Evolutionary conservation across 495 filamentous ascomycete species (phyloP).

Genomic region (Xylaria intraflava): DNA sequence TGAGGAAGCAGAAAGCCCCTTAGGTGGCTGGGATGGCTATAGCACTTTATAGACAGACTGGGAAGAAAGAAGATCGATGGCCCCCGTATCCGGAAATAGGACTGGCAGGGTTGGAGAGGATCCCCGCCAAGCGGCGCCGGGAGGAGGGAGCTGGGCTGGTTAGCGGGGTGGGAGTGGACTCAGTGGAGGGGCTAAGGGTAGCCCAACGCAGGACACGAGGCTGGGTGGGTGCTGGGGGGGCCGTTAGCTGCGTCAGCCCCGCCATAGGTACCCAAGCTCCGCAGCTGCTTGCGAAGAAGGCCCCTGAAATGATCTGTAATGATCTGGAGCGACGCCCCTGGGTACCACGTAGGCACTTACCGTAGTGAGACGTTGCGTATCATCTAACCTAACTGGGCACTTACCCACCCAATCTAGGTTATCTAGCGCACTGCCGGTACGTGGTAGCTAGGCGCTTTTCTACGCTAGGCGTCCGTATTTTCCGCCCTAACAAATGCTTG

Average conservation of each 20-base stretch:
- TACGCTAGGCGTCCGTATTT: too few relatives aligned
- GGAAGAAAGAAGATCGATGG: not conserved
- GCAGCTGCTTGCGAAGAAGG: not conserved
- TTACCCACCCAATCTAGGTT: too few relatives aligned
- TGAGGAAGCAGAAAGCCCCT: not conserved
- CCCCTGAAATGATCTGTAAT: not conserved
- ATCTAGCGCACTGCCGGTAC: too few relatives aligned
- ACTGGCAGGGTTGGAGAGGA: not conserved
- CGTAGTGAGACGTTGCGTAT: too few relatives aligned
- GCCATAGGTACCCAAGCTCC: not conserved
- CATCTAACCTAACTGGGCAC: too few relatives aligned
- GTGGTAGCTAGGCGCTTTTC: too few relatives aligned
- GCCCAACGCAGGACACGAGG: not conserved
- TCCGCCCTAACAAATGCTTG: too few relatives aligned
- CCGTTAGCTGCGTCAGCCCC: conserved; percentile 7
- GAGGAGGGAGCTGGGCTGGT: not conserved
- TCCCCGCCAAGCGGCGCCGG: not conserved
- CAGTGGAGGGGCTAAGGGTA: conserved; percentile 3
- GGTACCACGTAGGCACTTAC: too few relatives aligned
- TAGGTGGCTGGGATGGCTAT: not conserved
- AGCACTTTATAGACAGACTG: conserved; percentile 6
- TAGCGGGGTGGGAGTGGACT: too few relatives aligned
- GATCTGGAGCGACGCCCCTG: not conserved
- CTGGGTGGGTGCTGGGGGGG: not conserved
- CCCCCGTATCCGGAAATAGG: not conserved